Conservation (phyloP, 2,329 filamentous ascomycete species). For the Aspergillus glaucus region DNA sequence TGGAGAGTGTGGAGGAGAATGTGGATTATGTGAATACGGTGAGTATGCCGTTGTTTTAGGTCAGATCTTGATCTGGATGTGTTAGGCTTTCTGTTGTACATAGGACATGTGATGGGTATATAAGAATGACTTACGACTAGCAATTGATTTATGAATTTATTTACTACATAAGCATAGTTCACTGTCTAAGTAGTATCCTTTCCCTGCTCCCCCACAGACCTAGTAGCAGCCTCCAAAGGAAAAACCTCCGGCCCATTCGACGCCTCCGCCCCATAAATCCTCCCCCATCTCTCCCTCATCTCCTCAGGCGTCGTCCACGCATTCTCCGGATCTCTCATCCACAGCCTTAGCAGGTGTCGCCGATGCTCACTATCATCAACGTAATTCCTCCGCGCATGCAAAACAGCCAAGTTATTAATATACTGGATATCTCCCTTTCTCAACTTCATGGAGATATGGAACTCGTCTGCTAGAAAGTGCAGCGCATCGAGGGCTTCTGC, state of each 20-base stretch:
- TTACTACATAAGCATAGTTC: too few species aligned
- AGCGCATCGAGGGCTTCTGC: constrained; percentile 1
- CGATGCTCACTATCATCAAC: not conserved
- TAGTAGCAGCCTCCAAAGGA: not conserved
- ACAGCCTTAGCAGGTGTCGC: not conserved
- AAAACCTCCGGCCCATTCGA: not conserved
- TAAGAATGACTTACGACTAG: too few species aligned
- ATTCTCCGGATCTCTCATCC: not conserved
- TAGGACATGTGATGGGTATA: too few species aligned
- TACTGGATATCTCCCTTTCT: not conserved
- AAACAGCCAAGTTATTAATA: not conserved
- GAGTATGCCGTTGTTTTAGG: not conserved
- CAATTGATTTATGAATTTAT: too few species aligned
- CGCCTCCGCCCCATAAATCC: not conserved
- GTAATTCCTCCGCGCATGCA: not conserved
- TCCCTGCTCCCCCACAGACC: not conserved
- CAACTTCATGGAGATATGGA: not conserved
- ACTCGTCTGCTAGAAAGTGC: not conserved
- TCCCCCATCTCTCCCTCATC: not conserved
- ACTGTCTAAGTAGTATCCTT: too few species aligned
- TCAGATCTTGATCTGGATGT: not conserved
- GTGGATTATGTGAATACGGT: not conserved
- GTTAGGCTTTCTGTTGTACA: too few species aligned
- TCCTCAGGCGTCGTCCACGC: not conserved
- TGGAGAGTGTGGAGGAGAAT: not conserved